Evolutionary conservation across 257 asterid species (phyloP), one percentile per base, ranked within the genome.

Genomic region (Solanum bukasovii): DNA sequence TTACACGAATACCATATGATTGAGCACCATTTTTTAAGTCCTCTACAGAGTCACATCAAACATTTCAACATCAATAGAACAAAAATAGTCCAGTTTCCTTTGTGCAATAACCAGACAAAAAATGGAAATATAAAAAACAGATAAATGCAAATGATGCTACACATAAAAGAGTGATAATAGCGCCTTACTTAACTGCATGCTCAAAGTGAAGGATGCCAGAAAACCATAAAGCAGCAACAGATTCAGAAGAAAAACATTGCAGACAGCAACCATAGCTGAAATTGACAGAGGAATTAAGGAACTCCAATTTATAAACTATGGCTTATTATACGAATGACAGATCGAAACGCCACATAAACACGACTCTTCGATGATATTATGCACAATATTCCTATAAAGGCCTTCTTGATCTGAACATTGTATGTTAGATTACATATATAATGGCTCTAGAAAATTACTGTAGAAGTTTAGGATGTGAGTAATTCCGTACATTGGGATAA

Each of bases 131-230:
- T 49, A 49, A 49, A 46, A 46, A 0, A 49, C 59, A 49, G 59
- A 5, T 2, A 49, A 13, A 49, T 49, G 59, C 59, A 56, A 56
- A 56, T 21, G 65, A 56, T 56, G 10, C 65, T 20, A 56, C 65
- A 56, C 25, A 61, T 40, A 82, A 88, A 89, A 84, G 87, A 75
- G 88, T 16, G 35, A 35, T 59, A 40, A 61, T 34, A 9, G 40
- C 83, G 40, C 87, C 98, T 70, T 91, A 96, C 98, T 93, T 81
- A 95, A 94, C 90, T 94, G 93, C 56, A 89, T 91, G 73, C 98
- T 94, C 11, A 92, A 87, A 85, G 97, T 21, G 3, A 1, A 81
- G 85, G 40, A 81, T 25, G 67, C 5, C 23, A 81, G 23, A 14
- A 29, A 44, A 27, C 68, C 68, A 27, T 27, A 16, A 16, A 81